Conservation (phyloP, 331 rosid species). For the Pyrus hybrid region DNA sequence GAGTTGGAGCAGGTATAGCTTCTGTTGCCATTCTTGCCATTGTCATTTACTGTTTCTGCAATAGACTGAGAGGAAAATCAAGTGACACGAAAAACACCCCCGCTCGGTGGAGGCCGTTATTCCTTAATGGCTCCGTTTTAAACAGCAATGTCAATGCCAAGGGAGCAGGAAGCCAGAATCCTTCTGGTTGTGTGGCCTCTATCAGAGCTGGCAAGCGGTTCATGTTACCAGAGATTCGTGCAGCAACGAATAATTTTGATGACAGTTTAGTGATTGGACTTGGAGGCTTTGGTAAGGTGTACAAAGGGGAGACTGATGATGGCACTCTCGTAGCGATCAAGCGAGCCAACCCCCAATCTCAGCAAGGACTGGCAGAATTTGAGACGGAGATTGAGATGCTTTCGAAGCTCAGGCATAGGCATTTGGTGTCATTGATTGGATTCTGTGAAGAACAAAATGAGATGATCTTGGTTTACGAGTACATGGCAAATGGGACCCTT, state of each 20-base stretch:
- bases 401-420: constrained; percentile 44
- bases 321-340: constrained; percentile 48
- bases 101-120: constrained; percentile 63
- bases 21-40: constrained; percentile 38
- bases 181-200: constrained; percentile 33
- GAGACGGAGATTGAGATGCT: constrained; percentile 62
- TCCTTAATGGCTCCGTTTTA: constrained; percentile 43
- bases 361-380: constrained; percentile 54
- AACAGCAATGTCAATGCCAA: constrained; percentile 46
- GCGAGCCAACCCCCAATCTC: constrained; percentile 43
- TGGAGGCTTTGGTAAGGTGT: constrained; percentile 71
- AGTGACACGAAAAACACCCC: constrained; percentile 45
- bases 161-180: constrained; percentile 52
- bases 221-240: constrained; percentile 47
- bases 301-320: constrained; percentile 40
- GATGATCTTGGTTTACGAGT: constrained; percentile 59
- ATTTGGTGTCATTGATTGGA: constrained; percentile 50
- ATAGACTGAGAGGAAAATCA: constrained; percentile 28
- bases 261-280: constrained; percentile 43
- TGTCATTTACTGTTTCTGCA: constrained; percentile 42
- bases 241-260: constrained; percentile 49
- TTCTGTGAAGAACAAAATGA: constrained; percentile 45
- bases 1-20: constrained; percentile 60
- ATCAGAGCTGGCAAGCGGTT: constrained; percentile 63
- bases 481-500: constrained; percentile 52